Base-by-base conservation (phyloP, 2,329 filamentous ascomycete species). In the Botrytis byssoidea region DNA sequence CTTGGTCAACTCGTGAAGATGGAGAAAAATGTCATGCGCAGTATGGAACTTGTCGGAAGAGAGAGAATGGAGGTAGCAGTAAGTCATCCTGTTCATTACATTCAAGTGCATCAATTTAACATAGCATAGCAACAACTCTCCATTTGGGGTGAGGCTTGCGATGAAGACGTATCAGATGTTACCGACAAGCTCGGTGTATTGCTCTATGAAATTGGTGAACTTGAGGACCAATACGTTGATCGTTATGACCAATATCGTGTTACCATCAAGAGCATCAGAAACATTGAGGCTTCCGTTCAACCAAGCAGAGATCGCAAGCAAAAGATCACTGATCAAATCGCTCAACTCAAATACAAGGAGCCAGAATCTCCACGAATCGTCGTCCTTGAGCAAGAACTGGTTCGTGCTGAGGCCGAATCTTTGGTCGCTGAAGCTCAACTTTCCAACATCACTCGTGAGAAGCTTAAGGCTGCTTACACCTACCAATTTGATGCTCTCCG, bases 11-110 rank as follows among this genome's bases (percentile, higher is more conserved):
- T 99, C 71, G 96, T 99, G 77, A 99, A 99, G 90, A 99, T 99
- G 96, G 96, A 99, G 86, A 99, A 99, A 91, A 98, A 99, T 82
- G 93, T 98, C 73, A 99, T 99, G 96, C 94, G 96, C 83, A 98
- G 94, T 83, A 91, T 98, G 88, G 96, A 99, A 83, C 88, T 94
- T 68, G 96, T 98, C 71, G 94, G 94, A 64, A 92, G 94, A 81
- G 96, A 99, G 87, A 91, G 96, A 80, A 98, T 98, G 94, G 96
- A 98, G 81, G 95, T 98, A 78, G 96, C 96, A 81, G 94, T 97
- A 92, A 81, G 93, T 88, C 32, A 9, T 25, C 7, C 22, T 57
- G 1, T 59, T 67, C 61, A n/a, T 2, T 10, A 55, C 51, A 46
- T 48, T 32, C 42, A 37, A 44, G 10, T 29, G 55, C 25, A 20